Evolutionary conservation across 2,329 filamentous ascomycete genomes (phyloP), one percentile per base, ranked within the genome.

Genomic region (Arthrinium phaeospermum): DNA sequence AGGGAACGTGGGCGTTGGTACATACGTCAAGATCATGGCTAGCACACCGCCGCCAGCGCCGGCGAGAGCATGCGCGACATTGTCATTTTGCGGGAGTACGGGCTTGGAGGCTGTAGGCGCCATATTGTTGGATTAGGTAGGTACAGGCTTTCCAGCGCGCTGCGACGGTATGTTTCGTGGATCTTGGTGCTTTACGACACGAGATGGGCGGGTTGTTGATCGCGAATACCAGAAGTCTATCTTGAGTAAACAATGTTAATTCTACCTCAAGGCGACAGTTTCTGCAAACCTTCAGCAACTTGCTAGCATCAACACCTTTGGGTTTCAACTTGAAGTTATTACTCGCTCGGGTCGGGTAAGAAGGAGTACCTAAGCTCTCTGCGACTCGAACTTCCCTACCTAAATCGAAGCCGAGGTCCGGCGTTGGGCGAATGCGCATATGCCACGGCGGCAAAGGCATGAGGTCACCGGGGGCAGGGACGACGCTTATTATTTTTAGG

Each of bases 21-120:
- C 78, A 75, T 89, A 97, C 91, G 96, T 99, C 83, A 99, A 85
- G 77, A 95, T 90, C 94, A 98, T 99, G 77, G 96, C 98, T 73
- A 98, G 86, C 72, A 99, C 92, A 73, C 96, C 96, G 77, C 96
- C 96, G 77, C 96, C 96, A 69, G 95, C 94, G 76, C 96, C 96
- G 72, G 95, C 94, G 73, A 98, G 90, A 74, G 96, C 96, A 85
- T 98, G 96, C 72, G 96, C 95, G 80, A 98, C 94, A 87, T 98
- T 98, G 87, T 98, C 96, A 81, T 95, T 96, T 80, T 97, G 94
- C 74, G 95, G 94, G 67, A 92, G 85, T 67, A 91, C 89, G 67
- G 91, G 86, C 77, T 92, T 92, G 71, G 87, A 86, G 70, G 88
- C 82, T 73, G 83, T 79, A 24, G 79, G 77, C 67, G 77, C 75